A percentile compares a stretch with the other conserved stretches of the same genome.
phyloP scores from a whole-genome alignment of 108 stramenopile genomes.

The Skeletonema potamos region DNA sequence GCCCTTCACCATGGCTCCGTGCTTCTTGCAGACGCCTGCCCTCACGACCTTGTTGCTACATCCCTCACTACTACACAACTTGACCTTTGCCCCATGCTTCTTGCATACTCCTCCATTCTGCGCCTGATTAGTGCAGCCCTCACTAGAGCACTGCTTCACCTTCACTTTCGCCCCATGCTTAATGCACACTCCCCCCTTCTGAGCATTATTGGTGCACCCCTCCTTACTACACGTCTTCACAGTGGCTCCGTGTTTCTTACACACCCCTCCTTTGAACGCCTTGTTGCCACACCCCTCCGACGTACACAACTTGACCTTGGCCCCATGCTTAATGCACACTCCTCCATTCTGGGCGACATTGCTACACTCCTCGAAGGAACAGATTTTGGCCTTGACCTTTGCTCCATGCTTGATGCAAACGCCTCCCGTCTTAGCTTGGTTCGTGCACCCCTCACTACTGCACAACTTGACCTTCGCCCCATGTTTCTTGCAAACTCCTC shows the following conservation, averaged over 20 bases:
- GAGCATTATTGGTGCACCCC: neutral
- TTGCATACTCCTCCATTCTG: slow-evolving; percentile 16
- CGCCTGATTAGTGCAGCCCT: slow-evolving; percentile 22
- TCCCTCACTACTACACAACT: slow-evolving; percentile 6
- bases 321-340: slow-evolving; percentile 5
- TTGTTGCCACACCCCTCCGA: slow-evolving; percentile 16
- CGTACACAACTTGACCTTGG: slow-evolving; percentile 4
- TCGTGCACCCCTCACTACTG: neutral
- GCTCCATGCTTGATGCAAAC: slow-evolving; percentile 1
- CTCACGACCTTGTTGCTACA: slow-evolving; percentile 9
- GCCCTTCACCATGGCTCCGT: neutral
- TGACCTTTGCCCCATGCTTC: slow-evolving; percentile 20
- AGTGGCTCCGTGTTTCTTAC: slow-evolving; percentile 19
- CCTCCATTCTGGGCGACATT: slow-evolving; percentile 4
- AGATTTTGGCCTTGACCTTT: neutral
- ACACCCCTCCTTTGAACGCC: slow-evolving; percentile 9
- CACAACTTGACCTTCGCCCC: slow-evolving; percentile 1
- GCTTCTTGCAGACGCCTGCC: slow-evolving; percentile 12
- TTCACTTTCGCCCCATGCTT: neutral
- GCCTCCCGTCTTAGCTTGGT: neutral
- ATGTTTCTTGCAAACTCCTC: neutral
- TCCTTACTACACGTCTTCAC: neutral
- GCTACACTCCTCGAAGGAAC: neutral
- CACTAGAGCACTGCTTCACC: neutral
- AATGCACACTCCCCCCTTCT: slow-evolving; percentile 3